phyloP scores from a whole-genome alignment of 176 grass and related monocot species.

The Bothriochloa decipiens region DNA sequence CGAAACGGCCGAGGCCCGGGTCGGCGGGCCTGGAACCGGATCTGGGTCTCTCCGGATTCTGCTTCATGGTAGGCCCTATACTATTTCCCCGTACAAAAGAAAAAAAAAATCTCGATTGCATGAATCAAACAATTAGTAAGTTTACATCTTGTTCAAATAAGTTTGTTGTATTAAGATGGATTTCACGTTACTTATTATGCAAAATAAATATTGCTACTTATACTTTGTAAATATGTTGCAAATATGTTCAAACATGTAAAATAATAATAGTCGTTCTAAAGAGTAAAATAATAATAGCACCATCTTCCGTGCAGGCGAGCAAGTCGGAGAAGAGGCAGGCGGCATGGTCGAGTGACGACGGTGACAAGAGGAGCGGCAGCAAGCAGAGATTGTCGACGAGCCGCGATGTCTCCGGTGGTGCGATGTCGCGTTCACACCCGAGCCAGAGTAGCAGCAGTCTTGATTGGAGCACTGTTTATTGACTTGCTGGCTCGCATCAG shows the following conservation, averaged over 20 bases:
- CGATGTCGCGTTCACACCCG: background rate
- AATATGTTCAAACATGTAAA: background rate
- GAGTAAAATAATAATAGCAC: background rate
- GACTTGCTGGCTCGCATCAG: background rate
- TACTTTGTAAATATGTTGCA: too few species aligned
- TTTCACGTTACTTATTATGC: too few species aligned
- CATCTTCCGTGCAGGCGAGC: background rate
- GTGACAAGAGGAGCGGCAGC: slow-evolving; percentile 20
- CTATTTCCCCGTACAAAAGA: too few species aligned
- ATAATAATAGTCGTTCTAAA: background rate
- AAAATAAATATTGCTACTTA: too few species aligned
- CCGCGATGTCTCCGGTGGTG: slow-evolving; percentile 24
- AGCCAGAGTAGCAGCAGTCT: background rate
- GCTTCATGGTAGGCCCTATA: slow-evolving; percentile 47
- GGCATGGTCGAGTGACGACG: background rate
- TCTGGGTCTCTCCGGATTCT: slow-evolving; percentile 19
- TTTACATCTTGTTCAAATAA: too few species aligned
- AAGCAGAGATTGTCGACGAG: slow-evolving; percentile 38
- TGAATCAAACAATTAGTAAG: too few species aligned
- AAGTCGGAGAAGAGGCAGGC: background rate
- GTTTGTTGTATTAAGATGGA: too few species aligned
- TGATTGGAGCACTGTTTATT: background rate
- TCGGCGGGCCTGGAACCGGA: background rate
- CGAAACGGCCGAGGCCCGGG: slow-evolving; percentile 15
- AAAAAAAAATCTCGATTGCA: too few species aligned